These are phyloP conservation scores for Pyrenopolyporus hunteri DNA, from an alignment of 495 filamentous ascomycete genomes.

Conservation along the genomic window DNA sequence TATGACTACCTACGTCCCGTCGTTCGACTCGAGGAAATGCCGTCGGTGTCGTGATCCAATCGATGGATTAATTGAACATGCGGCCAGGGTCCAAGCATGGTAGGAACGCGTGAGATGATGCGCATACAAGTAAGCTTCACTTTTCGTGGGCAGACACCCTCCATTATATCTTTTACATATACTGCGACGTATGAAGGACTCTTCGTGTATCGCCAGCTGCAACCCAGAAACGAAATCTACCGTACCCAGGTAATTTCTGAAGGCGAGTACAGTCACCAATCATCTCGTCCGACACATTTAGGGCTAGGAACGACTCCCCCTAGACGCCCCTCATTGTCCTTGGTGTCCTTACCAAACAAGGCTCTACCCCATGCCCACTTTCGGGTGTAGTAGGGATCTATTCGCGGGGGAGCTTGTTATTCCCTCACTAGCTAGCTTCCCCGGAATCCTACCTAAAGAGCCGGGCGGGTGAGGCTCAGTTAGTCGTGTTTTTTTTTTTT, in stretches of 20 bases:
- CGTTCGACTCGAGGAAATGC: conserved; percentile 9
- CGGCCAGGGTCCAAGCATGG: neutral
- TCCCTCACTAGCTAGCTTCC: conserved; percentile 20
- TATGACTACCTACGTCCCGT: neutral
- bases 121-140: conserved; percentile 29
- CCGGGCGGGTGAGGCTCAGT: conserved; percentile 29
- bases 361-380: neutral
- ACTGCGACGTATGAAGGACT: neutral
- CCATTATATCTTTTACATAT: conserved; percentile 1
- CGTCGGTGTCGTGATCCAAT: conserved; percentile 7
- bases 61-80: conserved; percentile 27
- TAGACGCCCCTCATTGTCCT: neutral
- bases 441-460: conserved; percentile 31
- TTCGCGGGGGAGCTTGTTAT: neutral
- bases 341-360: neutral
- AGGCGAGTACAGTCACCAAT: conserved; percentile 11
- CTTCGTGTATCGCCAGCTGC: conserved; percentile 13
- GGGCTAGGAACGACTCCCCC: conserved; percentile 2
- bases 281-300: conserved; percentile 16
- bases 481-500: neutral
- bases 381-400: conserved; percentile 11
- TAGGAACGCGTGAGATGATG: conserved; percentile 7
- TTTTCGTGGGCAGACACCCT: conserved; percentile 26
- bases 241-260: conserved; percentile 1
- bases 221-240: conserved; percentile 10